phyloP scores from a whole-genome alignment of 2,329 filamentous ascomycete species.

The Akanthomyces muscarius region DNA sequence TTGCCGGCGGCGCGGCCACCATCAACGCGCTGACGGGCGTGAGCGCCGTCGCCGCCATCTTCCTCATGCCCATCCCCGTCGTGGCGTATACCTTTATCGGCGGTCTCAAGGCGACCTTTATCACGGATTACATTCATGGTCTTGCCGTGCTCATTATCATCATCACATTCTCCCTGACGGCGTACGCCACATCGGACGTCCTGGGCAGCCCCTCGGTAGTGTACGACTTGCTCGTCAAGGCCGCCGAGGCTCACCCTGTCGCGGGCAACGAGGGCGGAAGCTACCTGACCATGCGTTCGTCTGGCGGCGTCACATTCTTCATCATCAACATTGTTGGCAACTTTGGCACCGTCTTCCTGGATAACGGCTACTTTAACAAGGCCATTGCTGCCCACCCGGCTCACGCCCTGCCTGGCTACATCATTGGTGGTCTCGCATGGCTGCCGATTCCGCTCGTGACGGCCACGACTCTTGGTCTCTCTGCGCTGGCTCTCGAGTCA shows the following conservation, averaged over 20 bases:
- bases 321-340: slow-evolving; percentile 77
- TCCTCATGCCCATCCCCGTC: slow-evolving; percentile 71
- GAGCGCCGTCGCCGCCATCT: slow-evolving; percentile 66
- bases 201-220: slow-evolving; percentile 73
- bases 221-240: slow-evolving; percentile 71
- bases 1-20: slow-evolving; percentile 71
- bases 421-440: slow-evolving; percentile 82
- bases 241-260: slow-evolving; percentile 67
- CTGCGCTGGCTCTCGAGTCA: slow-evolving; percentile 73
- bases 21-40: slow-evolving; percentile 42
- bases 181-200: slow-evolving; percentile 68
- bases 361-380: slow-evolving; percentile 91
- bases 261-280: slow-evolving; percentile 75
- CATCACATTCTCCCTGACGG: slow-evolving; percentile 76
- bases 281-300: slow-evolving; percentile 74
- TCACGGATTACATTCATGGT: slow-evolving; percentile 84
- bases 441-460: slow-evolving; percentile 90
- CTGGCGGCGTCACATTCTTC: slow-evolving; percentile 81
- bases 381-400: slow-evolving; percentile 84
- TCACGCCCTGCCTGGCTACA: slow-evolving; percentile 82
- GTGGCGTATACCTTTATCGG: slow-evolving; percentile 73
- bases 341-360: slow-evolving; percentile 79
- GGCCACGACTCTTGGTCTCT: slow-evolving; percentile 83
- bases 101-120: slow-evolving; percentile 82
- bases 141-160: slow-evolving; percentile 83